Base-by-base conservation (phyloP, 495 filamentous ascomycete species). In the Parathielavia hyrcaniae region DNA sequence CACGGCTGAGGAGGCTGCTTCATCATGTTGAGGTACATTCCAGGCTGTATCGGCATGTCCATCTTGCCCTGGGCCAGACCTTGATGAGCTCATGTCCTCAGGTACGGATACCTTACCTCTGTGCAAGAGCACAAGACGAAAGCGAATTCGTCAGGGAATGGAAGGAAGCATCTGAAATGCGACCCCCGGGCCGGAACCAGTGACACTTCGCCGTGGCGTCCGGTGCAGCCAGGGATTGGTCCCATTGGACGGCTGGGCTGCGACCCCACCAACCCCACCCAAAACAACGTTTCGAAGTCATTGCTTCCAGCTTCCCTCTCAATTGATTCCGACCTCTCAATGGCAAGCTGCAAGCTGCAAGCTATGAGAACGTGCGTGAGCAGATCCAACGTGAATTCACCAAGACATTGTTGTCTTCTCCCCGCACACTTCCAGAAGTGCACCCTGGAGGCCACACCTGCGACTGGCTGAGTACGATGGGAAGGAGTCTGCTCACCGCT, bases 241-340 rank as follows among this genome's bases (percentile, higher is more conserved):
- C 26, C 56, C 32, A 67, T 61, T 67, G 62, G 65, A 13, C 55
- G 52, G 61, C 57, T n/a, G n/a, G n/a, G n/a, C 22, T 6, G 6
- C 17, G 3, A 10, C 46, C 53, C 51, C 50, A 46, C 56, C 35
- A 46, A 26, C 12, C 38, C 8, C 10, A 26, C 11, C 35, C 11
- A 4, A 30, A 11, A 51, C 43, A 20, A 35, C 26, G n/a, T 35
- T 14, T 20, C 40, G 43, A 35, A 40, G 55, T 50, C 20, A 43
- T 48, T 22, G 20, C 8, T 50, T 17, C 20, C 48, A 14, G 30
- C 11, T 6, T 46, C 20, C 23, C 44, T 49, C 46, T 34, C 46
- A 34, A 11, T 16, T 34, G 8, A 12, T 8, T 32, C 45, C 10
- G 26, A 11, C 8, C 13, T 49, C 11, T 7, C 14, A 34, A 16